A percentile compares a stretch with the other conserved stretches of the same genome.
Evolutionary conservation across 1,284 basidiomycete genomes (phyloP).

Genomic region (Malassezia sp.): DNA sequence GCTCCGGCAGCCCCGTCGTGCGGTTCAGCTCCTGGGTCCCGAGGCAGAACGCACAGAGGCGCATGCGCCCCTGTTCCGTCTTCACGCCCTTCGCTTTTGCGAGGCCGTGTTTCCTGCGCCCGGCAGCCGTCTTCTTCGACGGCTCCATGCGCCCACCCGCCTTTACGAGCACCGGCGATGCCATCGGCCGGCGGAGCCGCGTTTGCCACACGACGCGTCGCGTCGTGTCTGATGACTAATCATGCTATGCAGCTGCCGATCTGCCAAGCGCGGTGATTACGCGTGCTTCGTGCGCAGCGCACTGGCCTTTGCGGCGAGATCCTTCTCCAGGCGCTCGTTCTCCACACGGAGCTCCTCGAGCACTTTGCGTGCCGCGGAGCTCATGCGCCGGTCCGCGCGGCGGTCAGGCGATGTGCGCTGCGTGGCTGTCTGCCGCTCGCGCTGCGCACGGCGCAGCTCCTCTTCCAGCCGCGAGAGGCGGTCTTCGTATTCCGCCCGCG

Average conservation of each 20-base stretch:
- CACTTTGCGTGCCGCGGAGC: constrained; percentile 55
- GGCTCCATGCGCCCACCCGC: background rate
- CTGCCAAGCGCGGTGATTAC: no score
- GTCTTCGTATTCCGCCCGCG: constrained; percentile 58
- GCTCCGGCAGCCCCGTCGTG: constrained; percentile 24
- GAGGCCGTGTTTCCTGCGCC: background rate
- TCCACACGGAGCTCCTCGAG: constrained; percentile 57
- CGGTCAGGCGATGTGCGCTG: constrained; percentile 47
- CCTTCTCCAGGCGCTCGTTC: constrained; percentile 39
- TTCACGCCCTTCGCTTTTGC: background rate
- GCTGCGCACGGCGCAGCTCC: constrained; percentile 51
- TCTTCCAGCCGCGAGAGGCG: constrained; percentile 59
- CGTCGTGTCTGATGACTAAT: background rate
- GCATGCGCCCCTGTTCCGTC: background rate
- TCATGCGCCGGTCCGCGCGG: constrained; percentile 49
- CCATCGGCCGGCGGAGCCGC: background rate
- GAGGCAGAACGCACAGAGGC: constrained; percentile 44
- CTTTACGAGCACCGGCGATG: background rate
- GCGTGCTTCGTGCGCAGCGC: constrained; percentile 26
- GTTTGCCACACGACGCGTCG: constrained; percentile 1
- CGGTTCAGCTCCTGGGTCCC: constrained; percentile 20
- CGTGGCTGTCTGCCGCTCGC: constrained; percentile 45
- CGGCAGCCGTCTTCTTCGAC: constrained; percentile 3
- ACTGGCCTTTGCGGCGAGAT: constrained; percentile 38
- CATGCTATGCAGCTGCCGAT: no score